Base-by-base conservation (phyloP, 2,329 filamentous ascomycete genomes). In the Verticillium nonalfalfae region DNA sequence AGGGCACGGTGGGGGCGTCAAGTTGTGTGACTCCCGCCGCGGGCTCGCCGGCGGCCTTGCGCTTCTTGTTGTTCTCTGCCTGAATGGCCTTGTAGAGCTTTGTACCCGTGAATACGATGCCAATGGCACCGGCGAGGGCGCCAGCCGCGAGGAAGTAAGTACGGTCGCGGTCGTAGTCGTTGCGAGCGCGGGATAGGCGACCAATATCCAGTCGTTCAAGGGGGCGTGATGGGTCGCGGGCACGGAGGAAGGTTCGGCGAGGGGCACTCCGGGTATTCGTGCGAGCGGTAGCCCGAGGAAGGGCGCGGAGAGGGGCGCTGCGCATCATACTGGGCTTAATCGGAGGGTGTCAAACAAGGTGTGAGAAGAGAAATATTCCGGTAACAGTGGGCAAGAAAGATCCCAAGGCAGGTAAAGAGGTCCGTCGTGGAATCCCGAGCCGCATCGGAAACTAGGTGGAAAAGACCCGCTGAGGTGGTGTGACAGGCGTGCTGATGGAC, bases 101-200 rank as follows among this genome's bases (percentile, higher is more conserved):
- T 71, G 74, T 83, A 10, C 76, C 78, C 3, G 81, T 82, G 71
- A 82, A 85, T 63, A 77, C 68, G 67, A 80, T 79, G 31, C 80
- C 79, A 36, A 83, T 69, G 61, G 81, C 67, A 35, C 84, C 81
- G 5, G 81, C 78, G 11, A 82, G 65, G 21, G 78, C 76, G 21
- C 84, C 84, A 15, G 77, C 78, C 18, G 79, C 70, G 10, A 86
- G 76, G 65, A 85, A 85, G 13, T 78, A 77, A 4, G 75, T 81
- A 45, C 81, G 78, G 61, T 80, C 79, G 35, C 75, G 73, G 64
- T 85, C 75, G 69, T 85, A 85, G 58, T 83, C 76, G 59, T 76
- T 73, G 13, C 79, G 74, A 61, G 79, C 71, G 45, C 74, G 70
- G 54, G 79, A 74, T 64, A 86, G 77, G 61, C 75, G 78, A 63